These are phyloP conservation scores for Alisma plantagoaquatica DNA, from an alignment of 106 monocot species.

Conservation along the genomic window DNA sequence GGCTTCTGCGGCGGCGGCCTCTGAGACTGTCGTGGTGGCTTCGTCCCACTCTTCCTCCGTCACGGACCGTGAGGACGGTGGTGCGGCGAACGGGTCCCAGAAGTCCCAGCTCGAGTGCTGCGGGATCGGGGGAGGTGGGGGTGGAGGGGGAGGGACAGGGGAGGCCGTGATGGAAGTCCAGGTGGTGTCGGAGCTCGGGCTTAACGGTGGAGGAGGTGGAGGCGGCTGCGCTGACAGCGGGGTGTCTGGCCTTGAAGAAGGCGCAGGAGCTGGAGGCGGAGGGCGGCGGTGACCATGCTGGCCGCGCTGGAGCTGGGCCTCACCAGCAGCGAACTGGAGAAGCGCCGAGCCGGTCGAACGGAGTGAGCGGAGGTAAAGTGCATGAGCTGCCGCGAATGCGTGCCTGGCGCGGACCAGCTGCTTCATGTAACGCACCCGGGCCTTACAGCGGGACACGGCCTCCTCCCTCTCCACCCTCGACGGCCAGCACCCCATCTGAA, in stretches of 20 bases:
- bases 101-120: slow-evolving; percentile 70
- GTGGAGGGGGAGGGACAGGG: slow-evolving; percentile 39
- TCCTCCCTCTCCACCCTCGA: slow-evolving; percentile 65
- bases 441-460: slow-evolving; percentile 74
- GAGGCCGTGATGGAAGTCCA: slow-evolving; percentile 57
- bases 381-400: slow-evolving; percentile 48
- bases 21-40: slow-evolving; percentile 20
- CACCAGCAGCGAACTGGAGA: too few relatives aligned
- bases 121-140: slow-evolving; percentile 37
- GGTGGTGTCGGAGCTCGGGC: slow-evolving; percentile 25
- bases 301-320: too few relatives aligned
- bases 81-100: slow-evolving; percentile 81
- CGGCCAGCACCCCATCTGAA: slow-evolving; percentile 77
- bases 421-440: slow-evolving; percentile 73
- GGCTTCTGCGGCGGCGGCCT: slow-evolving; percentile 12
- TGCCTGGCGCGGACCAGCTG: slow-evolving; percentile 58
- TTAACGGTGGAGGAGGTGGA: slow-evolving; percentile 27
- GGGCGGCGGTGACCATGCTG: slow-evolving; percentile 8
- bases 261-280: slow-evolving; percentile 14
- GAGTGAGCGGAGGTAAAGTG: slow-evolving; percentile 70
- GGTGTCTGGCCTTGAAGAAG: slow-evolving; percentile 15
- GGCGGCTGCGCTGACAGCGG: slow-evolving; percentile 13
- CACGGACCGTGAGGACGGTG: slow-evolving; percentile 37
- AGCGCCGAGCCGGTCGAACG: slow-evolving; percentile 69
- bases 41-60: slow-evolving; percentile 65